Evolutionary conservation across 2,329 filamentous ascomycete genomes (phyloP), one percentile per base, ranked within the genome.

Genomic region (Metarhizium anisopliae): DNA sequence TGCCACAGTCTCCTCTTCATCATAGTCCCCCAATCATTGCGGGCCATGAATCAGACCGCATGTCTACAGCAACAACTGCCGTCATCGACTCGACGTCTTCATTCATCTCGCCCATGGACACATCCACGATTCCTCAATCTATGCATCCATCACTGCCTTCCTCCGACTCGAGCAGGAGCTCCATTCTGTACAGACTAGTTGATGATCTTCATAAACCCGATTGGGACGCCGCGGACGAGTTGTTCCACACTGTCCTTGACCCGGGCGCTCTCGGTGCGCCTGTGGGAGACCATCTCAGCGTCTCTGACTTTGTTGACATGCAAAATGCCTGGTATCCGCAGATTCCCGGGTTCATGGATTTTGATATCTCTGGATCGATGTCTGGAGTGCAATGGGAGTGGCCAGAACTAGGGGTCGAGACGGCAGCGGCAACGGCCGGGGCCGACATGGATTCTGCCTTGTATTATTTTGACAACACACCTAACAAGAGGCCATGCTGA

Each of bases 311-410:
- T 36, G 56, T 62, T 13, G 59, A 62, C 18, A 53, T 67, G 53
- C 65, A 64, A 40, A 62, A 59, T 45, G 51, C 62, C 40, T 69
- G 67, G 67, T 64, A 60, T 20, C 55, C 65, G 55, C 66, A 67
- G 55, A 60, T 66, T 55, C 60, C 62, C n/a, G 56, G 59, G 1
- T 59, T 66, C 55, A 62, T 67, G 62, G 66, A 67, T 55, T 64
- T 68, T 47, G 67, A 68, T 56, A 60, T 67, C 43, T 40, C 60
- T 0, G 61, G 57, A 0, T 56, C 62, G 47, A 59, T 61, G 57
- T 59, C 65, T 11, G 55, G 59, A 30, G 57, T 53, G 6, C 66
- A 66, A 35, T 69, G 66, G 66, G 58, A 62, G 52, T 68, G 66
- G 67, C 57, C 63, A 2, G 59, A 61, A n/a, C 53, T 60, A 11